Evolutionary conservation across 305 asterid species (phyloP), one percentile per base, ranked within the genome.

Genomic region (Plantago lanceolata): DNA sequence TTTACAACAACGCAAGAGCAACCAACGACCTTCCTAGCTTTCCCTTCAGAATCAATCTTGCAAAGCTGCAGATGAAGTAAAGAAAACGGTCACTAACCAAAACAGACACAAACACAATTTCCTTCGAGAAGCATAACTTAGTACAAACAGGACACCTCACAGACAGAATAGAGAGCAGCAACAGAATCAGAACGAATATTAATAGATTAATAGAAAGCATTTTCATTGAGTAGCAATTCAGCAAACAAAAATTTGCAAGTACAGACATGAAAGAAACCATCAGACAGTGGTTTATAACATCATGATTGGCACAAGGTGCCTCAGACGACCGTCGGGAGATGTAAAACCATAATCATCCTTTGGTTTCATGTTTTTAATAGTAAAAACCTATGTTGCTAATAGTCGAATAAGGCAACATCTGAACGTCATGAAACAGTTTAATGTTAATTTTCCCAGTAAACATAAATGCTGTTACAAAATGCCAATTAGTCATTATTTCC

Each of bases 21-120:
- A 33, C 91, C 95, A 28, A 80, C 85, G n/a, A 80, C 84, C 78
- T 82, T 82, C 81, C 87, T 78, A 19, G 90, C 85, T 61, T 84
- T 84, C 15, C 85, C 89, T 74, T 76, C 95, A 15, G 87, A 74
- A 69, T 86, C 87, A 16, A 86, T 84, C 76, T 82, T 79, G 57
- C 95, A 80, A 3, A 81, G 73, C 88, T 80, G 78, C 17, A 65
- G n/a, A n/a, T n/a, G n/a, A 19, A 54, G 19, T 48, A 28, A 50
- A 19, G 43, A 4, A 43, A 51, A 49, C 12, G 48, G 2, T 19
- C 1, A 29, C 4, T 56, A 56, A 26, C 45, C 12, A 2, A 31
- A 2, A 50, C n/a, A 5, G 8, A 17, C 8, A 0, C 11, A 24
- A 24, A 24, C 28, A 24, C 28, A 24, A 24, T 1, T 3, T 24